A percentile compares a stretch with the other conserved stretches of the same genome.
phyloP scores from a whole-genome alignment of 257 asterid genomes.

The Penstemon davidsonii region DNA sequence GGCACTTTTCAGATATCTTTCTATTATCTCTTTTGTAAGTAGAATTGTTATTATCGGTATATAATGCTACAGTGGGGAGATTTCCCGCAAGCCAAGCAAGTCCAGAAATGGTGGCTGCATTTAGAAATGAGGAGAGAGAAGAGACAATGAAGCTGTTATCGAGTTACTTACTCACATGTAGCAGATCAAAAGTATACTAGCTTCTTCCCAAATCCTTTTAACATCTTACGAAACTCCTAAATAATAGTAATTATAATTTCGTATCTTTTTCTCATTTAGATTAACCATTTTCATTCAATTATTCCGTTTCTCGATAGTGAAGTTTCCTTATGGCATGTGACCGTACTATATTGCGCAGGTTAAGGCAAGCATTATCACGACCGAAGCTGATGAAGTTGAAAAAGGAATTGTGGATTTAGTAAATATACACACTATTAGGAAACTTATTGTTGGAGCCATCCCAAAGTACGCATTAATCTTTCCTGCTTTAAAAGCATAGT shows the following conservation, averaged over 20 bases:
- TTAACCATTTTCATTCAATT: not conserved
- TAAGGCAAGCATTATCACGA: constrained; percentile 51
- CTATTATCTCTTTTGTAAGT: not conserved
- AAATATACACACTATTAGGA: constrained; percentile 44
- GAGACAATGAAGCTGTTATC: constrained; percentile 49
- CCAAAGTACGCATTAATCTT: constrained; percentile 58
- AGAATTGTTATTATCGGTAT: constrained; percentile 23
- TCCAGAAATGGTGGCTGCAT: constrained; percentile 58
- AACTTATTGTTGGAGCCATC: constrained; percentile 74
- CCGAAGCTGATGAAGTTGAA: constrained; percentile 65
- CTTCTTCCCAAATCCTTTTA: not conserved
- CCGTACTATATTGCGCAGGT: constrained; percentile 51
- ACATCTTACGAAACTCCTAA: not conserved
- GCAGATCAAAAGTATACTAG: constrained; percentile 52
- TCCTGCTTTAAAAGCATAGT: not conserved
- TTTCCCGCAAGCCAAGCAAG: constrained; percentile 78
- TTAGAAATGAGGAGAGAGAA: constrained; percentile 61
- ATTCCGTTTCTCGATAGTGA: not conserved
- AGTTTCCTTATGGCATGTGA: constrained; percentile 18
- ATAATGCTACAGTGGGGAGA: constrained; percentile 73
- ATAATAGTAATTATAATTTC: too few species aligned
- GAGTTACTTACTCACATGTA: constrained; percentile 52
- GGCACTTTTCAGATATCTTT: not conserved
- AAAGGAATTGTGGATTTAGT: constrained; percentile 68
- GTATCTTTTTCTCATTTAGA: not conserved